Percentiles rank a stretch among this genome's conserved stretches.
phyloP scores from a whole-genome alignment of 1,139 yeast genomes.

The Saccharomyces hybrid region DNA sequence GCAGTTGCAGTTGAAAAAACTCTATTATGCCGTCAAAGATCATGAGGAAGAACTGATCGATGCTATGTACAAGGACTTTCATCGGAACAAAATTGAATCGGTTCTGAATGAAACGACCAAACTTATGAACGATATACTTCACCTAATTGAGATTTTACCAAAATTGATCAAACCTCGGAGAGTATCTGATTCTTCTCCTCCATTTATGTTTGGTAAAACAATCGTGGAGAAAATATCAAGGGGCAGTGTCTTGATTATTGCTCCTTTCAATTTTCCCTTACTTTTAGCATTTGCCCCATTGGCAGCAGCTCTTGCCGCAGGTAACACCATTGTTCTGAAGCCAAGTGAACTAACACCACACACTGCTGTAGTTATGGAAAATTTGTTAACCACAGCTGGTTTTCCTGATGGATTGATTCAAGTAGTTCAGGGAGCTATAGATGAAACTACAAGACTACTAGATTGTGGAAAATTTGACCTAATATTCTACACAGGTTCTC shows the following conservation, averaged over 20 bases:
- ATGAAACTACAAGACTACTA: conserved; percentile 62
- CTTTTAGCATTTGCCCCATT: conserved; percentile 58
- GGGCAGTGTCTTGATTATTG: conserved; percentile 68
- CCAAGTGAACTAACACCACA: conserved; percentile 72
- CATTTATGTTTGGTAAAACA: conserved; percentile 42
- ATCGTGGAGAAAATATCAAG: conserved; percentile 59
- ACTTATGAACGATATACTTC: conserved; percentile 49
- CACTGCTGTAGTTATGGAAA: conserved; percentile 49
- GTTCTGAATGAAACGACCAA: conserved; percentile 49
- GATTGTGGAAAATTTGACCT: conserved; percentile 61
- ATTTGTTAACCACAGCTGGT: conserved; percentile 46
- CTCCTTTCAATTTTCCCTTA: conserved; percentile 88
- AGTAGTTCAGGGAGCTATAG: conserved; percentile 66
- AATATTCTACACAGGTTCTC: conserved; percentile 82
- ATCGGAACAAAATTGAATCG: conserved; percentile 58
- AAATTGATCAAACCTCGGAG: conserved; percentile 54
- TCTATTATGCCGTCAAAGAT: conserved; percentile 61
- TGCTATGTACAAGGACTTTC: conserved; percentile 61
- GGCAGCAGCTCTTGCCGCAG: conserved; percentile 79
- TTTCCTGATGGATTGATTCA: conserved; percentile 50
- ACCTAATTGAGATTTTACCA: conserved; percentile 52
- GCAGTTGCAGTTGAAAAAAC: conserved; percentile 55
- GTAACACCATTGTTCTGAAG: conserved; percentile 75
- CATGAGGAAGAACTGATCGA: conserved; percentile 47
- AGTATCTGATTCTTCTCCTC: conserved; percentile 41